A percentile compares a stretch with the other conserved stretches of the same genome.
Conservation (phyloP, 768 basidiomycete genomes). For the Peribolospora kevripleyi region DNA sequence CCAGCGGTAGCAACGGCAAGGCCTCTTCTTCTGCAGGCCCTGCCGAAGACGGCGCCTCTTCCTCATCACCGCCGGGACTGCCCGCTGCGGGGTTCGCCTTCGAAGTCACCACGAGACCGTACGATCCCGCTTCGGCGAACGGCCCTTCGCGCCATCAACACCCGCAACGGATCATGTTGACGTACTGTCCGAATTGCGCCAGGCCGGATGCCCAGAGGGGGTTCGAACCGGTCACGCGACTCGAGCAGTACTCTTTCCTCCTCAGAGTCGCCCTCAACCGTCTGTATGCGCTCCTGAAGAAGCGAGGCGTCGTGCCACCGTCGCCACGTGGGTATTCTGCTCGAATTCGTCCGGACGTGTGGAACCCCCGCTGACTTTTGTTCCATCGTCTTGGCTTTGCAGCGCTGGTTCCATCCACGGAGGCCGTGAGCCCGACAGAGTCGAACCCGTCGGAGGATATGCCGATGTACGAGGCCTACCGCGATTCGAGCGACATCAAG, state of each 20-base stretch:
- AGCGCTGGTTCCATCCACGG: constrained; percentile 14
- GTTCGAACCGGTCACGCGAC: constrained; percentile 70
- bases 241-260: constrained; percentile 94
- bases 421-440: constrained; percentile 14
- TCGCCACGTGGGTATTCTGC: constrained; percentile 35
- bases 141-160: background rate
- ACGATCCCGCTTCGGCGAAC: background rate
- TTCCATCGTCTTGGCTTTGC: background rate
- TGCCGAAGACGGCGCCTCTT: background rate
- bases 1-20: too few relatives aligned
- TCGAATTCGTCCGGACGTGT: constrained; percentile 5
- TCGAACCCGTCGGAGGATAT: constrained; percentile 17
- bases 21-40: too few relatives aligned
- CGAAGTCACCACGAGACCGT: background rate
- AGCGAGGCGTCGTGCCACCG: constrained; percentile 68
- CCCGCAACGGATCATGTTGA: constrained; percentile 9
- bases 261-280: constrained; percentile 83
- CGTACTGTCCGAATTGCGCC: constrained; percentile 44
- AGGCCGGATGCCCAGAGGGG: constrained; percentile 24
- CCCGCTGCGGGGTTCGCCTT: background rate
- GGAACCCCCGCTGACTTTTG: background rate
- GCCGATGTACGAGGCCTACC: constrained; percentile 42
- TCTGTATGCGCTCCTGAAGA: constrained; percentile 62
- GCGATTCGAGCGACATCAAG: constrained; percentile 73
- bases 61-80: background rate